Conservation (phyloP, 73 alveolate species). For the Blepharisma stoltei region DNA sequence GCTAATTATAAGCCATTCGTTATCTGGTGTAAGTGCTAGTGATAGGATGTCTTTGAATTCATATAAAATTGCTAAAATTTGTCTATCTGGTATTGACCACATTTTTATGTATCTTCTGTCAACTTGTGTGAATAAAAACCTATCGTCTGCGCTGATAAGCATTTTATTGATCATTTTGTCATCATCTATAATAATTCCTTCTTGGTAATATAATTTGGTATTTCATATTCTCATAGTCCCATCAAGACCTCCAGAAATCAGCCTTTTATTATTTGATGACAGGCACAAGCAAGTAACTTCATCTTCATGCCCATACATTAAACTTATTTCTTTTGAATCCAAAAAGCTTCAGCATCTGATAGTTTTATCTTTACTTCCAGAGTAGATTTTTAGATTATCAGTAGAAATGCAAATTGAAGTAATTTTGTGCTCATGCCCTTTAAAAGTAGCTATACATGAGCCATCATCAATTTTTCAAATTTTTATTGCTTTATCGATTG, state of each 20-base stretch:
- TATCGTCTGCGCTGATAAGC: neutral
- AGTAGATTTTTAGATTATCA: neutral
- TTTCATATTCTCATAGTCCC: slow-evolving; percentile 18
- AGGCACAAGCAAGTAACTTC: neutral
- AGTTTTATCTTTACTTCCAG: slow-evolving; percentile 21
- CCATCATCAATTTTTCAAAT: neutral
- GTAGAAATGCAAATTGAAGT: neutral
- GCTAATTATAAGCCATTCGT: neutral
- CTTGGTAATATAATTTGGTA: neutral
- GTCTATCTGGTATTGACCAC: slow-evolving; percentile 22
- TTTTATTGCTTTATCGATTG: neutral
- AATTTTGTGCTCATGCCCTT: neutral
- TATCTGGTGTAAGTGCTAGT: neutral
- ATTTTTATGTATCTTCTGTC: neutral
- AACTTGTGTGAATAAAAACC: neutral
- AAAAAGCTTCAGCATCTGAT: neutral
- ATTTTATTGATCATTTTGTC: neutral
- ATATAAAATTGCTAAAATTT: neutral
- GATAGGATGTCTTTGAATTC: neutral
- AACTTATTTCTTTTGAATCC: neutral
- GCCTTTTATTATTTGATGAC: neutral
- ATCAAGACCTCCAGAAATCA: slow-evolving; percentile 14
- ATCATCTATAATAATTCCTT: neutral
- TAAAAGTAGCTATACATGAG: neutral
- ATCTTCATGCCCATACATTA: neutral